Evolutionary conservation across 805 yeast genomes (phyloP).

Genomic region (Saturnispora galanensis): DNA sequence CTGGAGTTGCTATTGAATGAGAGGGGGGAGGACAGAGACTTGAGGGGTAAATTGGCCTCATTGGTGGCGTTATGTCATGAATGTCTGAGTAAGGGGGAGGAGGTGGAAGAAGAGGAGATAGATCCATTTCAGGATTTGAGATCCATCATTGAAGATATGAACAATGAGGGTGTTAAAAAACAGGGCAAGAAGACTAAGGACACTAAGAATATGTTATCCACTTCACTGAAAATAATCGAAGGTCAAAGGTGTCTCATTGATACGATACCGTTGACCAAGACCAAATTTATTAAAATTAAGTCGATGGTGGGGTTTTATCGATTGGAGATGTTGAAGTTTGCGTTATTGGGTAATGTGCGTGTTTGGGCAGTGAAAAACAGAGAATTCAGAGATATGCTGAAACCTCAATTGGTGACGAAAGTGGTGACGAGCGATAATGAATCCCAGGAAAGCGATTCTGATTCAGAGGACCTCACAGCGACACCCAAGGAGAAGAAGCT

Average conservation of each 20-base stretch:
- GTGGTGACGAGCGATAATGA: slow-evolving; percentile 3
- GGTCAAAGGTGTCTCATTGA: slow-evolving; percentile 20
- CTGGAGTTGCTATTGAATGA: slow-evolving; percentile 23
- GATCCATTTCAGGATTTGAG: slow-evolving; percentile 33
- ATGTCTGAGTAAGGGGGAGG: slow-evolving; percentile 31
- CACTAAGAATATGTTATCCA: not conserved
- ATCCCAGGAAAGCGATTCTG: not conserved
- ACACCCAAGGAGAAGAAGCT: not conserved
- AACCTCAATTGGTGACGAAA: slow-evolving; percentile 7
- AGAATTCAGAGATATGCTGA: slow-evolving; percentile 18
- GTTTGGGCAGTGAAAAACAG: slow-evolving; percentile 32
- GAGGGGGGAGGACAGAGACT: slow-evolving; percentile 1
- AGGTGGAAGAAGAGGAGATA: slow-evolving; percentile 31
- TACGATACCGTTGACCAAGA: slow-evolving; percentile 33
- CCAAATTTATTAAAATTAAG: slow-evolving; percentile 36
- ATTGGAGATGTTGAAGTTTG: slow-evolving; percentile 39
- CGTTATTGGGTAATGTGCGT: slow-evolving; percentile 43
- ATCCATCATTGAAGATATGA: slow-evolving; percentile 35
- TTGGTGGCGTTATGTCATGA: slow-evolving; percentile 50
- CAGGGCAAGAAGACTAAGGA: slow-evolving; percentile 35
- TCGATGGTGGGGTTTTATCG: slow-evolving; percentile 43
- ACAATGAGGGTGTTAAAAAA: slow-evolving; percentile 43
- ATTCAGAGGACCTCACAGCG: too few relatives aligned
- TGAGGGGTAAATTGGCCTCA: slow-evolving; percentile 39
- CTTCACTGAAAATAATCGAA: slow-evolving; percentile 6